These are phyloP conservation scores for Spongospora subterranea DNA, from an alignment of 208 protist species.

Conservation along the genomic window DNA sequence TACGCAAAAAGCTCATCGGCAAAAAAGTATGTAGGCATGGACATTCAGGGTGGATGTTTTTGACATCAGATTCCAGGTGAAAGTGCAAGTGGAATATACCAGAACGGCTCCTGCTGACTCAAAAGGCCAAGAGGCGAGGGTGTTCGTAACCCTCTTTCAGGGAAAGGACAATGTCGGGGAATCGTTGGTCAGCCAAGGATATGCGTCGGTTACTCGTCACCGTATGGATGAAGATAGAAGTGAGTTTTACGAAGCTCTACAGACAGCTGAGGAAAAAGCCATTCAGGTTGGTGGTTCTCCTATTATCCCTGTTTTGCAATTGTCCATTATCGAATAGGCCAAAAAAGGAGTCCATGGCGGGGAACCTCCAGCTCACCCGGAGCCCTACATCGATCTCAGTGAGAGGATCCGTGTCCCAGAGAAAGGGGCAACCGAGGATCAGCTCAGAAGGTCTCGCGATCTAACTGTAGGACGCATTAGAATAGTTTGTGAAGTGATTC, in stretches of 20 bases:
- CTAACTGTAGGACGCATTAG: too few species aligned
- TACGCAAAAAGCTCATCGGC: constrained; percentile 26
- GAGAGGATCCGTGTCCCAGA: neutral
- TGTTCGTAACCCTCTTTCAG: constrained; percentile 4
- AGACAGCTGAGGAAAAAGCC: constrained; percentile 25
- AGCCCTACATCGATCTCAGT: neutral
- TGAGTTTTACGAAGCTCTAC: constrained; percentile 41
- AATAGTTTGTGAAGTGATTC: too few species aligned
- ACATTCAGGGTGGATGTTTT: neutral
- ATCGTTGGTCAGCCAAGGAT: neutral
- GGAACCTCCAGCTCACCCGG: neutral
- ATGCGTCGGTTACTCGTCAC: neutral
- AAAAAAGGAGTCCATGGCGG: constrained; percentile 36
- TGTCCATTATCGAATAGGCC: too few species aligned
- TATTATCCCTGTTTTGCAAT: too few species aligned
- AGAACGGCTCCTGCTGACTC: neutral
- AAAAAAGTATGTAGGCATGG: constrained; percentile 13
- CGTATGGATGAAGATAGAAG: constrained; percentile 47
- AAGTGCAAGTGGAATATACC: neutral
- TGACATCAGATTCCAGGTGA: neutral
- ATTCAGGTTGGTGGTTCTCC: too few species aligned
- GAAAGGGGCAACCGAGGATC: neutral
- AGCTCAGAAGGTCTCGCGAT: neutral
- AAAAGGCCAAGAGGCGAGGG: neutral
- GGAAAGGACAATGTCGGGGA: constrained; percentile 28